Base-by-base conservation (phyloP, 2,329 filamentous ascomycete genomes). In the Aspergillus sp. region DNA sequence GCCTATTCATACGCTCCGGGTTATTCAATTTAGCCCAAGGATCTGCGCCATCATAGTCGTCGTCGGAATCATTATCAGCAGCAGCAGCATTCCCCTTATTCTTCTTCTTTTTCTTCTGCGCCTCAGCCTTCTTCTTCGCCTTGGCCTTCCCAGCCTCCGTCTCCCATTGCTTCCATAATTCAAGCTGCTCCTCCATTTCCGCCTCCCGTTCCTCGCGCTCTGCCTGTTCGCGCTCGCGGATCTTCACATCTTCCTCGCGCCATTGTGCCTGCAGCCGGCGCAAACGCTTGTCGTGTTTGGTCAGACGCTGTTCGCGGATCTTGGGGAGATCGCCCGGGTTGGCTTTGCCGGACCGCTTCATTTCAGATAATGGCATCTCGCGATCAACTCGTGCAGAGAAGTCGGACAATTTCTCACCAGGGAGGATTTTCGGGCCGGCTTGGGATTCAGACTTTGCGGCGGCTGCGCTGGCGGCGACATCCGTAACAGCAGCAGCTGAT, bases 361-460 rank as follows among this genome's bases (percentile, higher is more conserved):
- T 75, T 0, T 84, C 84, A 6, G 82, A 74, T 0, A 98, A 71
- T 0, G 91, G 91, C 5, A 97, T 75, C 0, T 88, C 83, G 43
- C 88, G 86, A 63, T 97, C 85, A 5, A 98, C 93, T 25, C 90
- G 83, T 9, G 84, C 81, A 6, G 83, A 75, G 63, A 94, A 98
- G 45, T 94, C 86, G 4, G 85, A 82, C 61, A 97, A 74, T 45
- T 82, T 81, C 68, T 98, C 93, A 45, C 89, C 88, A 0, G 90
- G 90, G 13, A 82, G 79, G 53, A 97, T 96, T 43, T 80, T 87
- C 0, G 83, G 83, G 2, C 77, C 60, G 22, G 51, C 43, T 30
- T 56, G 51, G 4, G 55, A 35, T 27, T 51, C 52, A 15, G 47
- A 45, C 30, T 58, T 48, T 25, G 58, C 46, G 30, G 44, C 49